These are phyloP conservation scores for Mycena sp. DNA, from an alignment of 1,284 basidiomycete genomes.

Conservation along the genomic window DNA sequence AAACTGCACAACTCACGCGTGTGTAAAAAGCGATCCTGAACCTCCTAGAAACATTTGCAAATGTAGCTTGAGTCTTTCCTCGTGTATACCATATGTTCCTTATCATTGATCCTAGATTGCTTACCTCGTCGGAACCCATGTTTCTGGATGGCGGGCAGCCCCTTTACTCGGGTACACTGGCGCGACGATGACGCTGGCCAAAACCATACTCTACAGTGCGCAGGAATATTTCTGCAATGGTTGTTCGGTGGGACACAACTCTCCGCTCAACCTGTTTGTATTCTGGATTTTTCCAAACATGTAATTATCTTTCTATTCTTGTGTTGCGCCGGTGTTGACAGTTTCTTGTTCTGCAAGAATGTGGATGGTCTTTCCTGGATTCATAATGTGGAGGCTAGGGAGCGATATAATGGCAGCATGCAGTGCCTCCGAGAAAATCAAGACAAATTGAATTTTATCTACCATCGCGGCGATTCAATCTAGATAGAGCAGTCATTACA, in stretches of 20 bases:
- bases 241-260: constrained; percentile 63
- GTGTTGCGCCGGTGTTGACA: background rate
- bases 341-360: constrained; percentile 34
- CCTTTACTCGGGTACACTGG: constrained; percentile 56
- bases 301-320: constrained; percentile 36
- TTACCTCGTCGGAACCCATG: constrained; percentile 50
- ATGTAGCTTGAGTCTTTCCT: constrained; percentile 39
- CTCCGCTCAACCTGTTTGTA: constrained; percentile 46
- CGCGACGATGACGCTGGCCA: constrained; percentile 61
- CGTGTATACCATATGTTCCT: background rate
- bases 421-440: constrained; percentile 1
- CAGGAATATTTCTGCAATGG: constrained; percentile 56
- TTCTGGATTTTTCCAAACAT: constrained; percentile 62
- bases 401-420: constrained; percentile 40
- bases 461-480: no score
- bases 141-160: constrained; percentile 37
- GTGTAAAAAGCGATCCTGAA: constrained; percentile 56
- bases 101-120: constrained; percentile 39
- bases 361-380: constrained; percentile 52
- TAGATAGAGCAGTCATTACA: no score
- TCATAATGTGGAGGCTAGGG: constrained; percentile 49
- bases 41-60: constrained; percentile 61
- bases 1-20: constrained; percentile 15
- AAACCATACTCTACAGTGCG: constrained; percentile 60
- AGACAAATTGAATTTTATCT: background rate